Base-by-base conservation (phyloP, 1,284 basidiomycete genomes). In the Microbotryum saponariae region DNA sequence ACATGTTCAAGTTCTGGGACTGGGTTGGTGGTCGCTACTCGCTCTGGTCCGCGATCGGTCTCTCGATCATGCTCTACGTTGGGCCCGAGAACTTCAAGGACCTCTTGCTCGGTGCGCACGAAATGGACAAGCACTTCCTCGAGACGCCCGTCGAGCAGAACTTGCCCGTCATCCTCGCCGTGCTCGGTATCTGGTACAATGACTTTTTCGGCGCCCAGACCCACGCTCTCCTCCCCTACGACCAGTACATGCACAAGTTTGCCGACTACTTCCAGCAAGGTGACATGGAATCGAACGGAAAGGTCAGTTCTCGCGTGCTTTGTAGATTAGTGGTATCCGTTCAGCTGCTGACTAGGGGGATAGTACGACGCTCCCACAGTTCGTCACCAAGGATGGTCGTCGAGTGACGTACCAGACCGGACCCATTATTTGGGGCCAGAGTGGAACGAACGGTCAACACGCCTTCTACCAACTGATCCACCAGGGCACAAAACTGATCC, bases 1-100 rank as follows among this genome's bases (percentile, higher is more conserved):
- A 97, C 81, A 98, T 98, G 93, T 98, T 98, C 85, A 86, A 89
- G 76, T 98, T 98, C 85, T 98, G 94, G 94, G 96, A 98, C 78
- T 98, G 96, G 96, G 94, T 98, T 68, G 94, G 94, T 68, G 94
- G 96, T 49, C 85, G 94, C 68, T 98, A 98, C 83, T 92, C 89
- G 71, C 82, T 98, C 71, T 98, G 96, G 94, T 91, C 89, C 66
- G 93, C 96, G 37, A 97, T 98, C 71, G 96, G 94, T 66, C 82
- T 98, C 56, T 89, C 89, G 54, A 97, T 98, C 76, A 88, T 89
- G 58, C 81, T 98, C 61, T 85, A 86, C 61, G 89, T 97, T 71
- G 96, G 94, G 7, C 97, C 85, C 75, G 89, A 96, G 51, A 89
- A 94, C 82, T 98, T 97, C 76, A 85, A 89, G 77, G 80, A 89